A percentile compares a stretch with the other conserved stretches of the same genome.
phyloP scores from a whole-genome alignment of 2,329 filamentous ascomycete genomes.

The Pestalotiopsis sp. region DNA sequence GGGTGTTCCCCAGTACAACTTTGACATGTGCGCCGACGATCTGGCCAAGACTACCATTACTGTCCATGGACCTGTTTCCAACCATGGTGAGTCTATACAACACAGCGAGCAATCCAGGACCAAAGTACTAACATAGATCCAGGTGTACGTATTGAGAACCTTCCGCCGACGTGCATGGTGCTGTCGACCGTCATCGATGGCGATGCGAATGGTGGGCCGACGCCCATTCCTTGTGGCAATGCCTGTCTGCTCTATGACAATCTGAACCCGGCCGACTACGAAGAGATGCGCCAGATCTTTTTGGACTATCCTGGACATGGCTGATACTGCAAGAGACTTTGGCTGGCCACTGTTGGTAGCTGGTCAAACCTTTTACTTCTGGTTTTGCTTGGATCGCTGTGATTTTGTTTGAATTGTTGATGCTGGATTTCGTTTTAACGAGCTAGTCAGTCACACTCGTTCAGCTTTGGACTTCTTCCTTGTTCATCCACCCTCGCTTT shows the following conservation, averaged over 20 bases:
- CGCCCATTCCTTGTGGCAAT: neutral
- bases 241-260: slow-evolving; percentile 7
- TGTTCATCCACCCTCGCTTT: too few relatives aligned
- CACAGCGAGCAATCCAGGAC: neutral
- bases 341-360: too few relatives aligned
- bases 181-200: neutral
- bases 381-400: too few relatives aligned
- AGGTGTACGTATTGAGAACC: neutral
- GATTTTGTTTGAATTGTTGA: too few relatives aligned
- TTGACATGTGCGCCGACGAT: neutral
- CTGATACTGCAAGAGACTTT: neutral
- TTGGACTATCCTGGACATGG: neutral
- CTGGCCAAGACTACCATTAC: neutral
- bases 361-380: too few relatives aligned
- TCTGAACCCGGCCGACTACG: neutral
- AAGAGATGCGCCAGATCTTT: neutral
- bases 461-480: too few relatives aligned
- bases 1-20: slow-evolving; percentile 9
- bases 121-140: neutral
- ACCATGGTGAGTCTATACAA: neutral
- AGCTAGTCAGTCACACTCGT: too few relatives aligned
- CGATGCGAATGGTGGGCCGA: neutral
- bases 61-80: neutral
- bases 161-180: slow-evolving; percentile 2
- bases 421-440: too few relatives aligned